These are phyloP conservation scores for Boeremia lycopersici DNA, from an alignment of 2,329 filamentous ascomycete genomes.

Conservation along the genomic window DNA sequence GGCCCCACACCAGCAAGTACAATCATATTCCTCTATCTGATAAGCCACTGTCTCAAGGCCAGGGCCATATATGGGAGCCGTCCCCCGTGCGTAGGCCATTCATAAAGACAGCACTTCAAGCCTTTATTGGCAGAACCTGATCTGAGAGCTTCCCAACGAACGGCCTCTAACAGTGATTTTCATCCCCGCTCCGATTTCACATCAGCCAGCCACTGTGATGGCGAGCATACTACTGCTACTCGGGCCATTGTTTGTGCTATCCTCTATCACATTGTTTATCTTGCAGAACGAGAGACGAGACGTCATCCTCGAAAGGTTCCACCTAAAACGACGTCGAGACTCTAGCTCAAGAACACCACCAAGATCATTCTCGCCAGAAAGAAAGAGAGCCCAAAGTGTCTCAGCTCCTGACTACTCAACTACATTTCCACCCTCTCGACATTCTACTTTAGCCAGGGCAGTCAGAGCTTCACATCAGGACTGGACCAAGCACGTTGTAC, in stretches of 20 bases:
- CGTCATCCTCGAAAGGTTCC: slow-evolving; percentile 49
- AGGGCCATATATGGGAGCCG: too few species aligned
- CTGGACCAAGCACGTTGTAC: slow-evolving; percentile 27
- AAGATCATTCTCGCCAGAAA: slow-evolving; percentile 59
- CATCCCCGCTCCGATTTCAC: neutral
- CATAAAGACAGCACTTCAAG: neutral
- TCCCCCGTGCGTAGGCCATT: too few species aligned
- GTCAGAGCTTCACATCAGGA: neutral
- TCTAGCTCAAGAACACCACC: slow-evolving; percentile 60
- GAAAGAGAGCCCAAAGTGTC: slow-evolving; percentile 33
- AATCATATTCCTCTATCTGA: neutral
- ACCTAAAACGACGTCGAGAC: slow-evolving; percentile 48
- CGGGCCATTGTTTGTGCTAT: slow-evolving; percentile 38
- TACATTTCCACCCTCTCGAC: slow-evolving; percentile 60
- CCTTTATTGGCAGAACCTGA: neutral
- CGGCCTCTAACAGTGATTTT: neutral
- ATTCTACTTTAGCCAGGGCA: slow-evolving; percentile 34
- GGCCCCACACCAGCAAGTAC: neutral
- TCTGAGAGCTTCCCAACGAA: neutral
- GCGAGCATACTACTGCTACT: slow-evolving; percentile 33
- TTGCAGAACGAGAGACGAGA: slow-evolving; percentile 47
- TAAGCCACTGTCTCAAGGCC: neutral
- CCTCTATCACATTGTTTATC: slow-evolving; percentile 34
- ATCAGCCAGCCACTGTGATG: slow-evolving; percentile 20
- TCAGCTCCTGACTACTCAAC: slow-evolving; percentile 49